Percentiles rank a stretch among this genome's conserved stretches.
phyloP scores from a whole-genome alignment of 2,329 filamentous ascomycete genomes.

The Alternaria tenuissima region DNA sequence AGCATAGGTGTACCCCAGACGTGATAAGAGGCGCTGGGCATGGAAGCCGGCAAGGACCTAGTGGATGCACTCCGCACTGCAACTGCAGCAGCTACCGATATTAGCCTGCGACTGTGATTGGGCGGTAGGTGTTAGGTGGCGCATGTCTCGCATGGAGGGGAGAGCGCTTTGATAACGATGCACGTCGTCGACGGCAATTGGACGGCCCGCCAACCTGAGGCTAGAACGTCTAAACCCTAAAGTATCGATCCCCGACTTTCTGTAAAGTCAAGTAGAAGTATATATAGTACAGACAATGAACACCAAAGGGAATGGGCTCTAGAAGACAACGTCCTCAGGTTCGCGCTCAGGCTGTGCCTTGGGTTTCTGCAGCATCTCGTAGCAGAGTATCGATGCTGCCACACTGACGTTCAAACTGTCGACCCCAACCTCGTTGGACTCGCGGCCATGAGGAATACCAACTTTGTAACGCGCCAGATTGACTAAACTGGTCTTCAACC shows the following conservation, averaged over 20 bases:
- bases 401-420: slow-evolving; percentile 96
- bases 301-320: slow-evolving; percentile 3
- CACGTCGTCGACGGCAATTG: slow-evolving; percentile 5
- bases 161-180: slow-evolving; percentile 17
- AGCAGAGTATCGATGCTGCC: slow-evolving; percentile 78
- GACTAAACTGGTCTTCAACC: slow-evolving; percentile 37
- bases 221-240: slow-evolving; percentile 8
- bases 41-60: slow-evolving; percentile 12
- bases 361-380: slow-evolving; percentile 68
- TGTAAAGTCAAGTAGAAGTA: neutral
- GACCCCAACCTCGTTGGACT: slow-evolving; percentile 63
- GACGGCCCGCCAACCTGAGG: neutral
- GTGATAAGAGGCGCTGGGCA: slow-evolving; percentile 13
- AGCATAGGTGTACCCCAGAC: neutral
- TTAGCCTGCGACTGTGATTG: slow-evolving; percentile 5
- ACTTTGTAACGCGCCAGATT: slow-evolving; percentile 70
- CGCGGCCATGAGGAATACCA: slow-evolving; percentile 66
- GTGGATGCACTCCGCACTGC: slow-evolving; percentile 18
- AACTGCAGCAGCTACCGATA: slow-evolving; percentile 16
- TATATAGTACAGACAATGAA: slow-evolving; percentile 13
- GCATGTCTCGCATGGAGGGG: slow-evolving; percentile 16
- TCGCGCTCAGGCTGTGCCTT: slow-evolving; percentile 17
- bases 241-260: neutral
- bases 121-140: neutral
- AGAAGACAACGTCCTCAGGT: slow-evolving; percentile 34